Evolutionary conservation across 179 eudicot species (phyloP).

Genomic region (Beta macrorhiza): DNA sequence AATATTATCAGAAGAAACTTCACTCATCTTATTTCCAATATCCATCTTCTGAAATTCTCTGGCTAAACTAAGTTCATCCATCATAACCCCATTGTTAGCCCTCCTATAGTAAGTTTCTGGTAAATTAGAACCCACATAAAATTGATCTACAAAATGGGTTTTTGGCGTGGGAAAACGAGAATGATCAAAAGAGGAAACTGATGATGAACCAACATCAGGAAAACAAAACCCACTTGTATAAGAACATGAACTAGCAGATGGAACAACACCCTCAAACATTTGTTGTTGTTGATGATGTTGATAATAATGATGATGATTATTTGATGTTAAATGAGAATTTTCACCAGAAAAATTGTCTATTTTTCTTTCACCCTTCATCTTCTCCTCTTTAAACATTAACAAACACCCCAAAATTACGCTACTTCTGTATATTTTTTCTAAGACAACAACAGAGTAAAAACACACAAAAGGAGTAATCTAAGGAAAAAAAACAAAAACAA

Average conservation of each 20-base stretch:
- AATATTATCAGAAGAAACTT: conserved; percentile 9
- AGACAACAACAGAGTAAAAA: conserved; percentile 24
- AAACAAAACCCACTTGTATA: conserved; percentile 22
- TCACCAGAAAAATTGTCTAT: conserved; percentile 25
- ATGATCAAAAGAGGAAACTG: conserved; percentile 30
- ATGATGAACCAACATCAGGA: conserved; percentile 43
- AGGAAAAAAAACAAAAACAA: not conserved
- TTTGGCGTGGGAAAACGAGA: conserved; percentile 17
- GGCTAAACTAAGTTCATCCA: conserved; percentile 43
- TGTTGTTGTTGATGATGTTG: conserved; percentile 13
- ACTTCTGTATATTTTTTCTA: not conserved
- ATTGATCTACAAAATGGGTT: conserved; percentile 30
- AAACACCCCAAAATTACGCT: conserved; percentile 23
- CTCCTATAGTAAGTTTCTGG: conserved; percentile 24
- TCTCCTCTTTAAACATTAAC: conserved; percentile 35
- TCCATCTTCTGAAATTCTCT: conserved; percentile 39
- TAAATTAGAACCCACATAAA: conserved; percentile 15
- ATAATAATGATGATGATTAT: conserved; percentile 8
- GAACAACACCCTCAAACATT: conserved; percentile 5
- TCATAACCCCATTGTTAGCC: conserved; percentile 28
- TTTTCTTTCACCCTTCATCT: conserved; percentile 37
- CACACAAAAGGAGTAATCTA: not conserved
- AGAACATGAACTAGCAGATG: conserved; percentile 23
- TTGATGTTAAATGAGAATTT: conserved; percentile 18
- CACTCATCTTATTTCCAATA: conserved; percentile 37